These are phyloP conservation scores for Euphorbia schlechtendalii DNA, from an alignment of 441 rosid species.

Conservation along the genomic window DNA sequence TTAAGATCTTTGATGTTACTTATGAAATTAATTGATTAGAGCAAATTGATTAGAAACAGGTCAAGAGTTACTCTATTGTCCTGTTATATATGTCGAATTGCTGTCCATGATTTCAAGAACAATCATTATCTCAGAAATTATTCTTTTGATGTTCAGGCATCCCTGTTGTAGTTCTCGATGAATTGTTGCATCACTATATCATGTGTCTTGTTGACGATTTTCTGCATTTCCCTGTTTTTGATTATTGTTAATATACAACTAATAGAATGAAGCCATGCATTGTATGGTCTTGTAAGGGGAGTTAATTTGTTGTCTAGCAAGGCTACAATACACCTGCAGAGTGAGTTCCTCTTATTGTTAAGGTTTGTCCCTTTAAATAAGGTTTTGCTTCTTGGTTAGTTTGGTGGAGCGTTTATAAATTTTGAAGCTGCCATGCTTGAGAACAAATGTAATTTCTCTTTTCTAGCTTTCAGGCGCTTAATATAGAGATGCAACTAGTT, in stretches of 20 bases:
- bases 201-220: not conserved
- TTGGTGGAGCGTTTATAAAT: not conserved
- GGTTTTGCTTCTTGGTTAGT: not conserved
- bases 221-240: not conserved
- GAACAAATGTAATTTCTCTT: not conserved
- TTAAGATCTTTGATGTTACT: not conserved
- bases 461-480: too few species aligned
- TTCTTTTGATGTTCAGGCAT: not conserved
- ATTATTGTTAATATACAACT: not conserved
- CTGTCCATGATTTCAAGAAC: not conserved
- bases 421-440: not conserved
- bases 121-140: not conserved
- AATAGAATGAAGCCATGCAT: not conserved
- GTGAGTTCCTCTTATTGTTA: too few species aligned
- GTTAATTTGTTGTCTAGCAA: not conserved
- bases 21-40: too few species aligned
- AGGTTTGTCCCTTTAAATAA: too few species aligned
- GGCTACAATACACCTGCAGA: not conserved
- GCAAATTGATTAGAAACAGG: not conserved
- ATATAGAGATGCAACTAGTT: too few species aligned
- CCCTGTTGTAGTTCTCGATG: not conserved
- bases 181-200: too few species aligned
- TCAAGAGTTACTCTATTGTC: not conserved
- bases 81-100: not conserved
- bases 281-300: not conserved